Evolutionary conservation across 352 stramenopile species (phyloP).

Genomic region (Pythium vanterpoolii): DNA sequence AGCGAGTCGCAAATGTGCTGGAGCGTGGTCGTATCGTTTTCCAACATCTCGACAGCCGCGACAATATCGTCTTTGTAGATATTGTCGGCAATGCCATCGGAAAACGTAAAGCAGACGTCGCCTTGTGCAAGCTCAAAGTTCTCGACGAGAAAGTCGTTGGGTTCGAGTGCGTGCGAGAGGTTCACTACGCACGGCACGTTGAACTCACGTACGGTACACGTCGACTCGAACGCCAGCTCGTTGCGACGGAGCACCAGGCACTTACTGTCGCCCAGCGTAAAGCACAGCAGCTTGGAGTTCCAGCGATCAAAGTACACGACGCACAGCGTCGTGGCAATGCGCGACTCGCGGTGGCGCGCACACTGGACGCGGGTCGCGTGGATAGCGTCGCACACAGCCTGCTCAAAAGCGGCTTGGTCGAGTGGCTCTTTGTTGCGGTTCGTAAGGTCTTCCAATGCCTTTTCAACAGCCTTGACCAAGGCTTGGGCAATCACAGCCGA

Average conservation of each 20-base stretch:
- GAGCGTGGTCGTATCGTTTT: conserved; percentile 23
- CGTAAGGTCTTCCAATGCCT: conserved; percentile 52
- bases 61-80: conserved; percentile 77
- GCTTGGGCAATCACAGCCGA: conserved; percentile 54
- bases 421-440: conserved; percentile 44
- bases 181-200: conserved; percentile 80
- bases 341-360: conserved; percentile 50
- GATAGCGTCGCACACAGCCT: conserved; percentile 49
- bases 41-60: conserved; percentile 6
- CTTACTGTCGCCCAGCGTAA: conserved; percentile 81
- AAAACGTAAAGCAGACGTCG: conserved; percentile 73
- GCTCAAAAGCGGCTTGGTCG: conserved; percentile 41
- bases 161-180: conserved; percentile 40
- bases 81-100: conserved; percentile 75
- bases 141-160: conserved; percentile 67
- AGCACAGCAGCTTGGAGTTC: conserved; percentile 54
- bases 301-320: conserved; percentile 77
- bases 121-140: conserved; percentile 46
- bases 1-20: conserved; percentile 54
- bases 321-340: conserved; percentile 60
- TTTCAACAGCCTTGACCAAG: conserved; percentile 48
- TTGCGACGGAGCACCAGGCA: conserved; percentile 51
- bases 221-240: conserved; percentile 59
- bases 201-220: conserved; percentile 68
- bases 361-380: conserved; percentile 55